phyloP scores from a whole-genome alignment of 1,139 yeast genomes.

The Candida sp. region DNA sequence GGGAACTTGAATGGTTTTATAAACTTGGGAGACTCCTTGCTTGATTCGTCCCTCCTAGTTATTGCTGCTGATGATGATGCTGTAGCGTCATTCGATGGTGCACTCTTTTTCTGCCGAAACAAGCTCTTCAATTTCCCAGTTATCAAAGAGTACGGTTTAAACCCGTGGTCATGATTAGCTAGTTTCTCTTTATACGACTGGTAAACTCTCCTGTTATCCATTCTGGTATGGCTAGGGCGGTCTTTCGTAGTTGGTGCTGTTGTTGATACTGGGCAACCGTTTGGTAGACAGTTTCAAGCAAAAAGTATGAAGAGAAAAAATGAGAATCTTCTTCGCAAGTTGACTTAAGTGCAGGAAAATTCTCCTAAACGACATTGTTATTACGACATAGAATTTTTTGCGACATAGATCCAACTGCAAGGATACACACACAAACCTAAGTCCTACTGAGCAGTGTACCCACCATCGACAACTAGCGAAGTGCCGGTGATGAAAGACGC shows the following conservation, averaged over 20 bases:
- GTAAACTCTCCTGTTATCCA: slow-evolving; percentile 49
- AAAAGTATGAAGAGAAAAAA: not conserved
- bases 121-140: slow-evolving; percentile 37
- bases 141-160: slow-evolving; percentile 20
- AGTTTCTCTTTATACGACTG: slow-evolving; percentile 31
- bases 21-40: not conserved
- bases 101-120: slow-evolving; percentile 13
- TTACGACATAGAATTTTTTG: not conserved
- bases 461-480: slow-evolving; percentile 29
- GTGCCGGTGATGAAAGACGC: slow-evolving; percentile 46
- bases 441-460: slow-evolving; percentile 43
- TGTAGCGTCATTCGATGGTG: slow-evolving; percentile 1
- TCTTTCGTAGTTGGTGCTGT: not conserved
- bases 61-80: slow-evolving; percentile 5
- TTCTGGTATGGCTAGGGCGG: slow-evolving; percentile 12
- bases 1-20: slow-evolving; percentile 9
- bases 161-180: slow-evolving; percentile 15
- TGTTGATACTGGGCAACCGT: not conserved
- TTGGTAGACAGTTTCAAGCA: not conserved
- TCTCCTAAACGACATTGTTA: not conserved
- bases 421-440: not conserved
- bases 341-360: not conserved
- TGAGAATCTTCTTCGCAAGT: not conserved
- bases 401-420: not conserved
- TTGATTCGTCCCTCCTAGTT: slow-evolving; percentile 4